A percentile compares a stretch with the other conserved stretches of the same genome.
Conservation (phyloP, 2,329 filamentous ascomycete species). For the Dryadomyces quercivorus region DNA sequence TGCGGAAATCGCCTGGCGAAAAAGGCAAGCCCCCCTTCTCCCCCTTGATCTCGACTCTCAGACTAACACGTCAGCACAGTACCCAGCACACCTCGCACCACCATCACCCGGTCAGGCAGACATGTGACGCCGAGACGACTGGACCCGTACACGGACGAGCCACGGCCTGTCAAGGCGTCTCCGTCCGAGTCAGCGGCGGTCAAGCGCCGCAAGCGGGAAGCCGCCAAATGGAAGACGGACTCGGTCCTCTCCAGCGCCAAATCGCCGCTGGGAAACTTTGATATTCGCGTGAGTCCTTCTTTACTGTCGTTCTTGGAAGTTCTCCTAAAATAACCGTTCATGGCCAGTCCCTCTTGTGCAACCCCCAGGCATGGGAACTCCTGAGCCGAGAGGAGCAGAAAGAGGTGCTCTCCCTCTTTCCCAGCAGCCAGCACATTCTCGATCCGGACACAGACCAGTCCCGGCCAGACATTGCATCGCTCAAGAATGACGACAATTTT, state of each 20-base stretch:
- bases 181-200: background rate
- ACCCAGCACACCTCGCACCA: background rate
- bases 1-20: background rate
- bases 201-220: constrained; percentile 10
- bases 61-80: background rate
- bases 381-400: constrained; percentile 21
- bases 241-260: constrained; percentile 22
- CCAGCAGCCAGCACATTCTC: constrained; percentile 20
- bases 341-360: constrained; percentile 23
- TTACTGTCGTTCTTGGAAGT: background rate
- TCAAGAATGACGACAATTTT: constrained; percentile 30
- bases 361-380: constrained; percentile 24
- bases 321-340: background rate
- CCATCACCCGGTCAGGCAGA: constrained; percentile 4
- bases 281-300: constrained; percentile 20
- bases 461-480: constrained; percentile 21
- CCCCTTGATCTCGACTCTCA: background rate
- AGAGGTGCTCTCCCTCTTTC: constrained; percentile 24
- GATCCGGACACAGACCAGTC: constrained; percentile 19
- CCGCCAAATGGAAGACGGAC: constrained; percentile 14
- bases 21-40: background rate
- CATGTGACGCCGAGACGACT: background rate
- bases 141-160: background rate
- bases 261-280: constrained; percentile 22
- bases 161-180: background rate